Evolutionary conservation across 306 rosid species (phyloP).

Genomic region (Cicer pinnatifidum): DNA sequence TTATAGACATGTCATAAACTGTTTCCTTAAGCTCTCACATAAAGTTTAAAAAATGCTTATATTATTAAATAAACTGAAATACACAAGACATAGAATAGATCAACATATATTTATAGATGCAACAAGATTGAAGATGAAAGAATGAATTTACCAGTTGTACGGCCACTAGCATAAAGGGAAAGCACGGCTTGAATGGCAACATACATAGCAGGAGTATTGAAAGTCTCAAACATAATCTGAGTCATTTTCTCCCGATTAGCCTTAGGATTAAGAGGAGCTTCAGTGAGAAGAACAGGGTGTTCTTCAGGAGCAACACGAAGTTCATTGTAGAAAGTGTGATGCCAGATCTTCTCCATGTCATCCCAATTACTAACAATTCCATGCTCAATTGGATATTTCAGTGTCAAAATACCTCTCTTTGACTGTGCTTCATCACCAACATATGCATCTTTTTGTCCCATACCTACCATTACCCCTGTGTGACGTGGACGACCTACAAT

Average conservation of each 20-base stretch:
- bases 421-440: slow-evolving; percentile 98
- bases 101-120: neutral
- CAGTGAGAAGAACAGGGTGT: slow-evolving; percentile 77
- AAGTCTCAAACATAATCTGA: slow-evolving; percentile 61
- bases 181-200: slow-evolving; percentile 83
- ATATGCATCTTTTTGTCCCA: slow-evolving; percentile 99
- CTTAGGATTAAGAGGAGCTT: slow-evolving; percentile 79
- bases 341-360: slow-evolving; percentile 80
- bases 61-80: neutral
- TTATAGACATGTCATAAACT: no score
- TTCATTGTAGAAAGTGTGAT: slow-evolving; percentile 62
- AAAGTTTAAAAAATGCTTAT: no score
- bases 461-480: slow-evolving; percentile 98
- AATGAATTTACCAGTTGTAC: slow-evolving; percentile 68
- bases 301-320: slow-evolving; percentile 67
- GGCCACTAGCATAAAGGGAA: slow-evolving; percentile 89
- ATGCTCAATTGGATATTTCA: slow-evolving; percentile 85
- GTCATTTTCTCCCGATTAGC: slow-evolving; percentile 74
- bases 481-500: slow-evolving; percentile 96
- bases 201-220: slow-evolving; percentile 83
- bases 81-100: neutral
- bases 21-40: neutral
- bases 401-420: slow-evolving; percentile 89
- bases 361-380: slow-evolving; percentile 88
- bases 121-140: neutral